Conservation (phyloP, 805 yeast genomes). For the Debaryomyces castellii region DNA sequence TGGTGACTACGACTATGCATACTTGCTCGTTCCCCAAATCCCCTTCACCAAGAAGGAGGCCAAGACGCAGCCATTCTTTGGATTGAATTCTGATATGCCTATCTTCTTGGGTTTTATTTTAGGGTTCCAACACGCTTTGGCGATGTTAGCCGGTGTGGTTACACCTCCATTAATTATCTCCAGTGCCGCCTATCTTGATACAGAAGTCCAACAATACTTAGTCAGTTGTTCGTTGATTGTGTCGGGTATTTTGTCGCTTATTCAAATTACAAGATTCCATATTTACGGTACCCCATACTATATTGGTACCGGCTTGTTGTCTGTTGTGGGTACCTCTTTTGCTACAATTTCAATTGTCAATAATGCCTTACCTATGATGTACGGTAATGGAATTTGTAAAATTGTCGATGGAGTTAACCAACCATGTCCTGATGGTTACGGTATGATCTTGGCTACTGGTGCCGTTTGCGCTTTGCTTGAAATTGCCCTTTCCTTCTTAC, state of each 20-base stretch:
- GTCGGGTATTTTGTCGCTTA: conserved; percentile 56
- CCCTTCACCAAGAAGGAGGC: conserved; percentile 57
- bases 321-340: conserved; percentile 90
- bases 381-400: conserved; percentile 52
- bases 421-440: conserved; percentile 90
- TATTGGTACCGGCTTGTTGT: conserved; percentile 83
- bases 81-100: conserved; percentile 79
- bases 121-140: conserved; percentile 84
- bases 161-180: conserved; percentile 81
- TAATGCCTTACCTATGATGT: conserved; percentile 80
- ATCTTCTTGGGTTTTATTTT: conserved; percentile 70
- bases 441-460: conserved; percentile 82
- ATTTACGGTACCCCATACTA: conserved; percentile 71
- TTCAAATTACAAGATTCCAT: conserved; percentile 71
- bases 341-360: conserved; percentile 81
- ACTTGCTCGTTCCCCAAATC: conserved; percentile 74
- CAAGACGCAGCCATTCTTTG: conserved; percentile 77
- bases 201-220: conserved; percentile 36
- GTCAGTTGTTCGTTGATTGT: conserved; percentile 38
- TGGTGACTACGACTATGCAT: conserved; percentile 85
- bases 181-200: conserved; percentile 55
- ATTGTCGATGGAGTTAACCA: conserved; percentile 59
- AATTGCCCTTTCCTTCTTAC: conserved; percentile 71
- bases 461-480: conserved; percentile 74
- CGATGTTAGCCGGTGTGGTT: conserved; percentile 91